These are phyloP conservation scores for Dioscorea zingiberensis DNA, from an alignment of 106 monocot species.

Conservation along the genomic window DNA sequence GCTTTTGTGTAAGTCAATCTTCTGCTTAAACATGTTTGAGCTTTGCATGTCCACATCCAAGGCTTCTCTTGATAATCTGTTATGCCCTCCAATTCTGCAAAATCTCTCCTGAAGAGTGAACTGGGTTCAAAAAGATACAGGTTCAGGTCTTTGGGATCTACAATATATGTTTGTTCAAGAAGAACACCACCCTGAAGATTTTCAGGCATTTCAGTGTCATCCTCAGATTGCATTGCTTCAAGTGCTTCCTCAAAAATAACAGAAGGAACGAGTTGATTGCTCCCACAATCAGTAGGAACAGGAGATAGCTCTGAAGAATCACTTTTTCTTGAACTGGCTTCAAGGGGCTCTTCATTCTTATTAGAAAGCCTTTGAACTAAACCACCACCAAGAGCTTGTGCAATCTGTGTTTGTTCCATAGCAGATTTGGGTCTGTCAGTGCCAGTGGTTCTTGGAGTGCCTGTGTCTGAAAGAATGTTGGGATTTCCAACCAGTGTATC, in stretches of 20 bases:
- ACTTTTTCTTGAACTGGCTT: not conserved
- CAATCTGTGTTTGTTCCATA: not conserved
- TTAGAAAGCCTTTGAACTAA: slow-evolving; percentile 1
- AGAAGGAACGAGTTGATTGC: not conserved
- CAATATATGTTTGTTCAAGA: slow-evolving; percentile 41
- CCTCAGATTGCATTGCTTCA: slow-evolving; percentile 33
- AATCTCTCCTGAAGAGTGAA: slow-evolving; percentile 37
- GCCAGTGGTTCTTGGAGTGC: not conserved
- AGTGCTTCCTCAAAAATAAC: slow-evolving; percentile 43
- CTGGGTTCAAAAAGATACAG: slow-evolving; percentile 43
- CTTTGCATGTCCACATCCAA: slow-evolving; percentile 38
- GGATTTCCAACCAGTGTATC: not conserved
- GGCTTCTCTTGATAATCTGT: slow-evolving; percentile 37
- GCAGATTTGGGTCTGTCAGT: not conserved
- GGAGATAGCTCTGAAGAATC: slow-evolving; percentile 14
- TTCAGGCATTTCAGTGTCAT: slow-evolving; percentile 33
- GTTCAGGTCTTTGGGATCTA: slow-evolving; percentile 40
- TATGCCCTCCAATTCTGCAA: slow-evolving; percentile 35
- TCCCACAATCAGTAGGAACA: not conserved
- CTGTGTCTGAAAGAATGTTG: not conserved
- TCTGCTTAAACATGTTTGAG: slow-evolving; percentile 25
- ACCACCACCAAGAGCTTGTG: slow-evolving; percentile 6
- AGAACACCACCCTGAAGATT: slow-evolving; percentile 52
- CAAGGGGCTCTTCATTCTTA: not conserved
- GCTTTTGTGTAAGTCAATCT: slow-evolving; percentile 44